Conservation (phyloP, 805 yeast species). For the Maudiozyma turicensis region DNA sequence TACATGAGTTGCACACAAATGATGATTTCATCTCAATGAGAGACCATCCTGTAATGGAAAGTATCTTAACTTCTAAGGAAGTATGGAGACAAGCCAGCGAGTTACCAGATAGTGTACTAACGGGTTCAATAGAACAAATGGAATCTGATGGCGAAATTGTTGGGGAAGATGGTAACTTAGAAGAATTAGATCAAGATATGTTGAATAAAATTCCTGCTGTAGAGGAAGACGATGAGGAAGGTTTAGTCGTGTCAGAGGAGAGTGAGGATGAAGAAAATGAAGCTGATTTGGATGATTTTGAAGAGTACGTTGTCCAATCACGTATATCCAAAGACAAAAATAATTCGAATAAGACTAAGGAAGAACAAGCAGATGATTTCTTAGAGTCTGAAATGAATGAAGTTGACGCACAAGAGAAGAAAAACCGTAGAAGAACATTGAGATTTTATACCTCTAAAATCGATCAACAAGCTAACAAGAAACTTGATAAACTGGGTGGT, state of each 20-base stretch:
- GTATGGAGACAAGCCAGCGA: conserved; percentile 78
- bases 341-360: conserved; percentile 16
- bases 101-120: conserved; percentile 31
- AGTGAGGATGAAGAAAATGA: conserved; percentile 17
- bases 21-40: conserved; percentile 57
- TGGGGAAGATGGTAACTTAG: conserved; percentile 10
- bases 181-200: conserved; percentile 14
- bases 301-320: conserved; percentile 42
- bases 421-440: conserved; percentile 65
- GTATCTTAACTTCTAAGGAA: conserved; percentile 71
- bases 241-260: background rate
- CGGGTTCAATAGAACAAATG: conserved; percentile 9
- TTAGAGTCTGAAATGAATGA: conserved; percentile 69
- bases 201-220: conserved; percentile 16
- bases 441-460: conserved; percentile 96
- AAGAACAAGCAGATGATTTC: conserved; percentile 38
- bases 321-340: conserved; percentile 39
- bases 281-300: conserved; percentile 32
- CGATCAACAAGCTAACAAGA: conserved; percentile 68
- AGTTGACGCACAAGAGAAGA: conserved; percentile 80
- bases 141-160: conserved; percentile 7
- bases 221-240: background rate
- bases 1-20: conserved; percentile 43
- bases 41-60: conserved; percentile 84
- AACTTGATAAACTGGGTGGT: conserved; percentile 55